Conservation (phyloP, 129 eudicot genomes). For the Rutidosis leptorrhynchoides region DNA sequence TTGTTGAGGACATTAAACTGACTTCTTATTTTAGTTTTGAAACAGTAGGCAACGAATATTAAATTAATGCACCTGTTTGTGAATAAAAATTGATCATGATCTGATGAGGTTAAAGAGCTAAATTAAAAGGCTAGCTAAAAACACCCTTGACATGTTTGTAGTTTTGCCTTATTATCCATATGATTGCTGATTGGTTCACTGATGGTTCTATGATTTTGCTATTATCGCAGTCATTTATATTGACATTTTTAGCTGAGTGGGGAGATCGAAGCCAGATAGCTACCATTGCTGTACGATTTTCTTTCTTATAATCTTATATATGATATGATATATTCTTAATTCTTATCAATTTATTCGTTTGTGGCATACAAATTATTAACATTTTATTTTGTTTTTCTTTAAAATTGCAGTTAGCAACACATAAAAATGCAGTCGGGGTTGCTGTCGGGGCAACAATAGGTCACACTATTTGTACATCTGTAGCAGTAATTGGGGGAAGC, state of each 20-base stretch:
- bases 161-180: background rate
- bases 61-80: background rate
- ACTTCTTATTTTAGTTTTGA: background rate
- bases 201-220: background rate
- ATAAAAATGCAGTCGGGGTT: conserved; percentile 90
- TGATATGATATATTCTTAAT: too few relatives aligned
- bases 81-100: background rate
- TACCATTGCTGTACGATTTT: conserved; percentile 88
- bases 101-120: background rate
- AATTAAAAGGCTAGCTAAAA: background rate
- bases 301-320: background rate
- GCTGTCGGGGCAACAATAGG: conserved; percentile 83
- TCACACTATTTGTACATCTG: conserved; percentile 89
- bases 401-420: conserved; percentile 74
- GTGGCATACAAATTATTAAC: too few relatives aligned
- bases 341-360: background rate
- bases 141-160: background rate
- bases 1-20: background rate
- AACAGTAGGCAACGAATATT: background rate
- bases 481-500: conserved; percentile 98
- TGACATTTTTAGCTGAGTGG: conserved; percentile 99
- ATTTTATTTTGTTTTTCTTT: conserved; percentile 19
- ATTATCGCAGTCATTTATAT: conserved; percentile 81
- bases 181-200: background rate
- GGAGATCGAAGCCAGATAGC: conserved; percentile 99